Evolutionary conservation across 1,284 basidiomycete genomes (phyloP), one percentile per base, ranked within the genome.

Genomic region (Inonotus obliquus): DNA sequence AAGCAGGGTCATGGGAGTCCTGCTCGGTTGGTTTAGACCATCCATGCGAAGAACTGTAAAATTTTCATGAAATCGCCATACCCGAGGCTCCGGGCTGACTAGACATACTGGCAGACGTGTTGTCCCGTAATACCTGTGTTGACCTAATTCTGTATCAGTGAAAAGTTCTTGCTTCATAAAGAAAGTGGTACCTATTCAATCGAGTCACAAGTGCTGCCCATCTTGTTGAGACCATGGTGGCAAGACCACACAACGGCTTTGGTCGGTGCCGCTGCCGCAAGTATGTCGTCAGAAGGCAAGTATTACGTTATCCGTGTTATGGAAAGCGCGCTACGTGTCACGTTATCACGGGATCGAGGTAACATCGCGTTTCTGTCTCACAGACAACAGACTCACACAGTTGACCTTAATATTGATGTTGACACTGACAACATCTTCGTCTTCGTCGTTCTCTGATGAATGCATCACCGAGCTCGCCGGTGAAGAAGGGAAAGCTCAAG

Each of bases 41-140:
- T 84, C 79, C 90, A 92, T 92, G 60, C 81, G 80, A 44, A 89
- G 68, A 59, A 87, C 89, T 91, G 69, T 41, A 58, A 47, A 32
- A 48, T 13, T n/a, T 29, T 37, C 37, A 41, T 29, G 23, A 58
- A 14, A 54, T 35, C n/a, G 49, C 23, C 14, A n/a, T 2, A 27
- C 10, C 17, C 10, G 21, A 29, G 25, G n/a, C 17, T n/a, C 41
- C 2, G 37, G 32, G 29, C 11, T 6, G 54, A 14, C 23, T 23
- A 27, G 23, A 54, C 57, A 27, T 45, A 60, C 62, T 49, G 19
- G 48, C 52, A 25, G 62, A 56, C 6, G 62, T 63, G n/a, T 45
- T 57, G 41, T 63, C 62, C 17, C 62, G 41, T 23, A 48, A 48
- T 10, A 45, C 19, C n/a, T 60, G 54, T 1, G 53, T 56, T 41